Conservation (phyloP, 352 stramenopile genomes). For the Chrysophaeum taylorii region DNA sequence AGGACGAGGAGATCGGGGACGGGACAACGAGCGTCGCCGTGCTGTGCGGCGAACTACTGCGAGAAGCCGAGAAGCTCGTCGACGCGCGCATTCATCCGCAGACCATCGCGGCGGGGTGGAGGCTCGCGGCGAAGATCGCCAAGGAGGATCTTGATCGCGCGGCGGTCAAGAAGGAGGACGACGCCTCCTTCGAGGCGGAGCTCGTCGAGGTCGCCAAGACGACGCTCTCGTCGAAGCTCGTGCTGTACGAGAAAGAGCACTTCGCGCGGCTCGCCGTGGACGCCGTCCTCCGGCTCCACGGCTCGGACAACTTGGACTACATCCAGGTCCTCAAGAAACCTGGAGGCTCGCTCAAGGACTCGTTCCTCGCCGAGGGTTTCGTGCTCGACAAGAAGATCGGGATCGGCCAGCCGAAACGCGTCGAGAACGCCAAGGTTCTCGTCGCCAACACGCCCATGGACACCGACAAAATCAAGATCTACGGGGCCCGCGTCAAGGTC, state of each 20-base stretch:
- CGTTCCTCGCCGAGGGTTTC: conserved; percentile 96
- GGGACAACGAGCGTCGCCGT: conserved; percentile 92
- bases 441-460: conserved; percentile 99
- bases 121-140: conserved; percentile 77
- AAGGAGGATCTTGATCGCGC: conserved; percentile 71
- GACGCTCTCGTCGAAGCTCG: conserved; percentile 95
- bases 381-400: conserved; percentile 89
- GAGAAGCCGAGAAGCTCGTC: conserved; percentile 90
- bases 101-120: conserved; percentile 95
- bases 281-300: conserved; percentile 87
- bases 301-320: conserved; percentile 88
- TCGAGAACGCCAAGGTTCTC: conserved; percentile 97
- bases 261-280: conserved; percentile 86
- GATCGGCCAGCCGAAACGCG: conserved; percentile 80
- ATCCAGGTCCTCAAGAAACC: conserved; percentile 98
- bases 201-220: conserved; percentile 92
- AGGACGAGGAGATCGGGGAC: conserved; percentile 97
- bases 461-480: conserved; percentile 99
- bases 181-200: conserved; percentile 76
- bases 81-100: conserved; percentile 86
- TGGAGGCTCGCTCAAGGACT: conserved; percentile 86
- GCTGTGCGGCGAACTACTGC: conserved; percentile 90
- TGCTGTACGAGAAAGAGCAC: conserved; percentile 94
- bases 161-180: conserved; percentile 30
- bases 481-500: conserved; percentile 89